Conservation (phyloP, 257 asterid species). For the Solanum virginianum region DNA sequence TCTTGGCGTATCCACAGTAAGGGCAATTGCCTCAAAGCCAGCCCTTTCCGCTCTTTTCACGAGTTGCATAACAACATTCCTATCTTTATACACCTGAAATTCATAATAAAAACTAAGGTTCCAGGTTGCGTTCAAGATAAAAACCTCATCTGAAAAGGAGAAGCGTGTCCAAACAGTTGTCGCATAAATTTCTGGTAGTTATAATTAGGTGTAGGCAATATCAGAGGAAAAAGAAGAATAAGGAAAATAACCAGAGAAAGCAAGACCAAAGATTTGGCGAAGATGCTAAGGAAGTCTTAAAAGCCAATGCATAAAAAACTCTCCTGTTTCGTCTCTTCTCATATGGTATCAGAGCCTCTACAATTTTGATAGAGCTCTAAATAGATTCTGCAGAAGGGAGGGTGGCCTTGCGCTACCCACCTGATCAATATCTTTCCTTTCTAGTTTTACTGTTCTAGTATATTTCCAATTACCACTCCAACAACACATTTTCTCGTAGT, state of each 20-base stretch:
- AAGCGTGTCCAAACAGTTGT: not conserved
- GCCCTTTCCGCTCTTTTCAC: slow-evolving; percentile 70
- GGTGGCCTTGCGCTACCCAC: not conserved
- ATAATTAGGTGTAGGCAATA: not conserved
- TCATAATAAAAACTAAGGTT: not conserved
- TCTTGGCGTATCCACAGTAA: slow-evolving; percentile 75
- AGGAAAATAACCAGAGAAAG: not conserved
- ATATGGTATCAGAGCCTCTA: not conserved
- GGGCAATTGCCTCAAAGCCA: slow-evolving; percentile 75
- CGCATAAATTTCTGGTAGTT: not conserved
- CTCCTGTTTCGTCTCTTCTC: not conserved
- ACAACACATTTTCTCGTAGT: no score
- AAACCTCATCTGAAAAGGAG: not conserved
- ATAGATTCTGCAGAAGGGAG: not conserved
- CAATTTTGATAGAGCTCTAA: not conserved
- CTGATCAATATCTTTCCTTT: not conserved
- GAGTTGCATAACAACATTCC: slow-evolving; percentile 51
- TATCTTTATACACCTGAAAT: slow-evolving; percentile 47
- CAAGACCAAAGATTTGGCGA: not conserved
- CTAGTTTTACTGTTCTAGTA: not conserved
- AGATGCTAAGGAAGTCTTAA: not conserved
- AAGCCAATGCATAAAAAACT: not conserved
- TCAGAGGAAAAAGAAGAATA: not conserved
- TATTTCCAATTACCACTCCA: not conserved
- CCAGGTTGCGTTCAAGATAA: not conserved